Base-by-base conservation (phyloP, 495 filamentous ascomycete species). In the Clohesyomyces aquaticus region DNA sequence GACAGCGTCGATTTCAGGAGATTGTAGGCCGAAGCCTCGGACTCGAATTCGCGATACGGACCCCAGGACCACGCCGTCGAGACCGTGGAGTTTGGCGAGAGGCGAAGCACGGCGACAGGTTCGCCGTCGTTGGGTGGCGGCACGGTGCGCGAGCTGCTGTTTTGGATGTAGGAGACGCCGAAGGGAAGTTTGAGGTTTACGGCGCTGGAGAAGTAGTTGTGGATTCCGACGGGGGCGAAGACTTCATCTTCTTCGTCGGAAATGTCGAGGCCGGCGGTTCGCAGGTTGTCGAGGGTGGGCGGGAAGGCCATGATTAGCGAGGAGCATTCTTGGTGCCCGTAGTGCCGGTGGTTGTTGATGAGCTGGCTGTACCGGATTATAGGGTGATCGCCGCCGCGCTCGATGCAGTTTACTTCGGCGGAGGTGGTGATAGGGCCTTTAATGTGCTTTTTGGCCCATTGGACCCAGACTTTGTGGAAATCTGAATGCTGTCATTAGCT, bases 311-410 rank as follows among this genome's bases (percentile, higher is more conserved):
- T 18, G 27, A 70, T 67, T 11, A 70, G 1, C 6, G 56, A 48
- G 12, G 67, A 70, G 48, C 67, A 70, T 38, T 51, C 55, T 45
- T 70, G 67, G 4, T 55, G 12, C 6, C 29, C 46, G 25, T 59
- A 18, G 3, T 53, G 59, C 10, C 74, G 73, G 38, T 74, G 71
- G 59, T n/a, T n/a, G n/a, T n/a, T n/a, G n/a, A n/a, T n/a, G n/a
- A n/a, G n/a, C n/a, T n/a, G n/a, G n/a, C n/a, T n/a, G n/a, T 76
- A 78, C 48, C 68, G 72, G 2, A 78, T 68, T 4, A 75, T 72
- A 0, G 80, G 76, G 65, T 75, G 83, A 4, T 38, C 21, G 45
- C 59, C 59, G 1, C 52, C 52, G 4, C 65, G 65, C n/a, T 68
- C 65, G 22, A 68, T 68, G 51, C 65, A 63, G 22, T 42, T 52